These are phyloP conservation scores for Dictyostelium capitatum DNA, from an alignment of 78 protist species.

Conservation along the genomic window DNA sequence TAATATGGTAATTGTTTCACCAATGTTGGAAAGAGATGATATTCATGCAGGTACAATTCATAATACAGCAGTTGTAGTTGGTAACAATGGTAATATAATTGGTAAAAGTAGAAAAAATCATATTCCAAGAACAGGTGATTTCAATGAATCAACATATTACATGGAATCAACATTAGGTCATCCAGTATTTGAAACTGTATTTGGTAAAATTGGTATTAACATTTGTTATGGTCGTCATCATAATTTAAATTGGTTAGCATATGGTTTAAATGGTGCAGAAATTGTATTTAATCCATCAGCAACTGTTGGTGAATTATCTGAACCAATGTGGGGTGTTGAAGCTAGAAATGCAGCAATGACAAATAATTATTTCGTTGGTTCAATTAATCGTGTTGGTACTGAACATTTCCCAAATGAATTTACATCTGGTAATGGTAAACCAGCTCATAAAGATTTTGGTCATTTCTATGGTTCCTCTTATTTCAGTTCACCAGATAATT, in stretches of 20 bases:
- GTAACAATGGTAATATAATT: constrained; percentile 87
- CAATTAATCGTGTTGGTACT: constrained; percentile 96
- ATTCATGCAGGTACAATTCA: constrained; percentile 87
- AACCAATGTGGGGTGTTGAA: constrained; percentile 97
- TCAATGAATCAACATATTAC: constrained; percentile 97
- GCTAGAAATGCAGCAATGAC: constrained; percentile 93
- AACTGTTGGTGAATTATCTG: constrained; percentile 93
- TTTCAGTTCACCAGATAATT: constrained; percentile 94
- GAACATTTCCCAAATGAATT: constrained; percentile 95
- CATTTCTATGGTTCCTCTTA: constrained; percentile 96
- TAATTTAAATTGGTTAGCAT: constrained; percentile 93
- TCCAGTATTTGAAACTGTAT: constrained; percentile 95
- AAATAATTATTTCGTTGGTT: constrained; percentile 88
- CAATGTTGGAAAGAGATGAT: constrained; percentile 95
- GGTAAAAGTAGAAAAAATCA: constrained; percentile 96
- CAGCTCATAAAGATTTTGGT: constrained; percentile 98
- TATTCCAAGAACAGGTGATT: constrained; percentile 98
- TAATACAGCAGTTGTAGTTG: constrained; percentile 96
- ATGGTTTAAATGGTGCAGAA: constrained; percentile 95
- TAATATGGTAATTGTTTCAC: constrained; percentile 95
- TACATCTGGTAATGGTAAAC: constrained; percentile 94
- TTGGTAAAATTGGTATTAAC: constrained; percentile 93
- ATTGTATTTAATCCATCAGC: constrained; percentile 97
- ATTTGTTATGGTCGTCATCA: constrained; percentile 98
- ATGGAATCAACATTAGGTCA: constrained; percentile 95